Evolutionary conservation across 352 stramenopile genomes (phyloP), one percentile per base, ranked within the genome.

Genomic region (Achlya hypogyna): DNA sequence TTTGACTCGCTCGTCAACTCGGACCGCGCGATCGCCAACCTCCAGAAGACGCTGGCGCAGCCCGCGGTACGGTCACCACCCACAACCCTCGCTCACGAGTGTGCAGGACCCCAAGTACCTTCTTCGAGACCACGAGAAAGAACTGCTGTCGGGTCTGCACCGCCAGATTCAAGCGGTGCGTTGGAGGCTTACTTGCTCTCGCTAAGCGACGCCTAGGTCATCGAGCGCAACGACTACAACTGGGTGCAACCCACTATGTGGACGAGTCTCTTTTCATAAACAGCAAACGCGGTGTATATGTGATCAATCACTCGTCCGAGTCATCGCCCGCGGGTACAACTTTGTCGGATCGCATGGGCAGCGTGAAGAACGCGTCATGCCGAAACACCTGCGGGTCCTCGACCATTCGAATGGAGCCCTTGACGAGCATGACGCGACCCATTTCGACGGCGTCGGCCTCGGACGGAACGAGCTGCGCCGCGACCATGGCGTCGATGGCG

Each of bases 1-100:
- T 95, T 98, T 62, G 92, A 98, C 73, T 91, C 90, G 27, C 82
- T 99, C 9, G 98, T 99, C 63, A 92, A 99, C 74, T 69, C 97
- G 14, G 81, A 96, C 22, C 93, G 88, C 29, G 88, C 87, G 9
- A 74, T 97, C 74, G 87, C 87, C 53, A 95, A 89, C 53, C 80
- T 89, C 31, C 63, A 74, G 58, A 84, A 87, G 42, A 74, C 96
- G 69, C 79, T 93, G 38, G 72, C 76, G 27, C 74, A 22, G 34
- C 3, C n/a, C 62, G 29, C 34, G 18, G 25, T 42, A 51, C 53
- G 53, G 67, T 29, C 63, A 74, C 49, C 63, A 59, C 60, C 65
- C 16, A 22, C 56, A 28, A n/a, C 70, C 38, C 53, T 28, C n/a
- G 69, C 49, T 52, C 54, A 38, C 9, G 29, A 25, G 8, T 42